Conservation (phyloP, 2,329 filamentous ascomycete species). For the Colletotrichum cereale region DNA sequence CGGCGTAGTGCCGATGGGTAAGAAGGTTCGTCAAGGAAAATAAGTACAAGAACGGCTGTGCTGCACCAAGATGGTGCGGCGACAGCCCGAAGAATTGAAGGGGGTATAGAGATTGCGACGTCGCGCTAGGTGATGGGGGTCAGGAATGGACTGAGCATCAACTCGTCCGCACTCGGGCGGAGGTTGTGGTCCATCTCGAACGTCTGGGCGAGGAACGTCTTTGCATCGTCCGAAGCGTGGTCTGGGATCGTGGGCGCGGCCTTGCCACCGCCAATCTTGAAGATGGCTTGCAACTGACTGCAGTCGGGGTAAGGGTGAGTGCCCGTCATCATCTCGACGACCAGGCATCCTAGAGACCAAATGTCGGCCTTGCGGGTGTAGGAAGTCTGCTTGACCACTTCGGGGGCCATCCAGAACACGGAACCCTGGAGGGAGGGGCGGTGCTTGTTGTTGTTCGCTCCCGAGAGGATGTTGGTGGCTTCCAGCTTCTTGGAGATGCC, state of each 20-base stretch:
- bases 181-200: slow-evolving; percentile 97
- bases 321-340: slow-evolving; percentile 99
- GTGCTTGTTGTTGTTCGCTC: slow-evolving; percentile 75
- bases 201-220: slow-evolving; percentile 85
- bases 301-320: slow-evolving; percentile 97
- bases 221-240: slow-evolving; percentile 85
- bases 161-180: slow-evolving; percentile 90
- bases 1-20: slow-evolving; percentile 1
- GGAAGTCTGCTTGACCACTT: slow-evolving; percentile 97
- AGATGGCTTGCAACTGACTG: slow-evolving; percentile 97
- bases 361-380: slow-evolving; percentile 99
- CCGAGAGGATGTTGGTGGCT: slow-evolving; percentile 84
- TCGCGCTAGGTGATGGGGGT: slow-evolving; percentile 71
- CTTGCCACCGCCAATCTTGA: slow-evolving; percentile 93
- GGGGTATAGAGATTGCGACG: slow-evolving; percentile 19
- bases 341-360: slow-evolving; percentile 95
- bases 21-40: slow-evolving; percentile 22
- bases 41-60: slow-evolving; percentile 28
- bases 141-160: slow-evolving; percentile 87
- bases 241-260: slow-evolving; percentile 86
- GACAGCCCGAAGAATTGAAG: slow-evolving; percentile 26
- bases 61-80: neutral
- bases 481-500: slow-evolving; percentile 99
- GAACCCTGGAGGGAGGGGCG: slow-evolving; percentile 91
- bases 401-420: slow-evolving; percentile 99